Evolutionary conservation across 352 stramenopile species (phyloP).

Genomic region (Phytophthora syringae): DNA sequence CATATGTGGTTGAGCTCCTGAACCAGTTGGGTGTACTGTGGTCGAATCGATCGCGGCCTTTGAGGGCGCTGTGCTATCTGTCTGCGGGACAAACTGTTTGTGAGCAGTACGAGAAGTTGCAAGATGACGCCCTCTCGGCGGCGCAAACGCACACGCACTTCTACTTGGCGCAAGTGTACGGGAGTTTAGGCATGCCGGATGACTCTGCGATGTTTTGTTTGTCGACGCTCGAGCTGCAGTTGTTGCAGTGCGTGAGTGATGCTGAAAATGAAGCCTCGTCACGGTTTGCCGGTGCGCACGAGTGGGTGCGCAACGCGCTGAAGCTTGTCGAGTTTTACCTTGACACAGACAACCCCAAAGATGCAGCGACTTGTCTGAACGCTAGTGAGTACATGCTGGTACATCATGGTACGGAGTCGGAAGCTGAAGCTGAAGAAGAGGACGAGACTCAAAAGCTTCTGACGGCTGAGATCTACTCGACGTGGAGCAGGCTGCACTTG

Average conservation of each 20-base stretch:
- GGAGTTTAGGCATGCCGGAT: constrained; percentile 49
- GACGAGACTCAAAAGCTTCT: constrained; percentile 35
- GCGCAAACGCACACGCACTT: constrained; percentile 65
- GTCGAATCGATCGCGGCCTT: constrained; percentile 55
- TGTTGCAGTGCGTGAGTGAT: constrained; percentile 27
- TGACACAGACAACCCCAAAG: constrained; percentile 46
- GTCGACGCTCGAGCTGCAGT: constrained; percentile 68
- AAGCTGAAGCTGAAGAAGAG: constrained; percentile 6
- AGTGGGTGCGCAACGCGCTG: constrained; percentile 67
- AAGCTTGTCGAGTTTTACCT: constrained; percentile 72
- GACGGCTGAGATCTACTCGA: constrained; percentile 51
- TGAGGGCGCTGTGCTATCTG: constrained; percentile 68
- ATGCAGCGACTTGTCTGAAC: constrained; percentile 54
- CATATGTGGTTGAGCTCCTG: constrained; percentile 46
- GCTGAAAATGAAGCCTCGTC: constrained; percentile 2
- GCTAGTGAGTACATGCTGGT: constrained; percentile 53
- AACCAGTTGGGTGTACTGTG: constrained; percentile 76
- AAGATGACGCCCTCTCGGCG: constrained; percentile 18
- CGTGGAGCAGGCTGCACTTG: constrained; percentile 61
- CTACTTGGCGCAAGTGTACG: constrained; percentile 78
- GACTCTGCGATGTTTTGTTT: constrained; percentile 68
- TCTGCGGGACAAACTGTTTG: constrained; percentile 41
- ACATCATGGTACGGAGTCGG: constrained; percentile 16
- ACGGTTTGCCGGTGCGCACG: constrained; percentile 35
- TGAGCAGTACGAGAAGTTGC: not conserved